Conservation (phyloP, 768 basidiomycete species). For the Trametes cingulata region DNA sequence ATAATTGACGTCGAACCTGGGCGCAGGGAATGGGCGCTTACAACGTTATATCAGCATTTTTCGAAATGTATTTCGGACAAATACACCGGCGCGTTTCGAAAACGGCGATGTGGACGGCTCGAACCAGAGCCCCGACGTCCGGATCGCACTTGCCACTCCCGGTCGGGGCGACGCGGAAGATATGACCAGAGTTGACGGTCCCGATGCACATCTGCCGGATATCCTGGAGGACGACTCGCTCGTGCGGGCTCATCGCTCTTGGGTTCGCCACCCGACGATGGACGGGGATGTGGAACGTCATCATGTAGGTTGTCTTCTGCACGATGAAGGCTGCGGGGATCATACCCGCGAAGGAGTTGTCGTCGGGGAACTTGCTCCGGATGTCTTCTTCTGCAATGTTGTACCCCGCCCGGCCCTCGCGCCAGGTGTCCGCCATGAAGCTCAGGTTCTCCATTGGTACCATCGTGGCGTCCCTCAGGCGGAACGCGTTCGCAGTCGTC, state of each 20-base stretch:
- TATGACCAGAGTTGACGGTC: not conserved
- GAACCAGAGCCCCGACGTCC: not conserved
- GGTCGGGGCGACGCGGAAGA: not conserved
- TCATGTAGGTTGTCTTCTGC: not conserved
- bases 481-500: slow-evolving; percentile 1
- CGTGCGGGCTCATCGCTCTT: not conserved
- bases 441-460: not conserved
- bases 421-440: not conserved
- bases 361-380: not conserved
- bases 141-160: no score
- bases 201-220: not conserved
- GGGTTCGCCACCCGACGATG: not conserved
- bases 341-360: not conserved
- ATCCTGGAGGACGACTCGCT: not conserved
- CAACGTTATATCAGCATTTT: no score
- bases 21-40: no score
- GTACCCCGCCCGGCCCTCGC: not conserved
- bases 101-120: no score
- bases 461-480: not conserved
- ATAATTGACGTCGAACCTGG: no score
- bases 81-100: no score
- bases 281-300: not conserved
- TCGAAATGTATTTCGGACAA: no score
- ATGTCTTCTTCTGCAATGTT: not conserved
- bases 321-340: not conserved